Percentiles rank a stretch among this genome's conserved stretches.
Conservation (phyloP, 2,329 filamentous ascomycete genomes). For the Westerdykella aurantiaca region DNA sequence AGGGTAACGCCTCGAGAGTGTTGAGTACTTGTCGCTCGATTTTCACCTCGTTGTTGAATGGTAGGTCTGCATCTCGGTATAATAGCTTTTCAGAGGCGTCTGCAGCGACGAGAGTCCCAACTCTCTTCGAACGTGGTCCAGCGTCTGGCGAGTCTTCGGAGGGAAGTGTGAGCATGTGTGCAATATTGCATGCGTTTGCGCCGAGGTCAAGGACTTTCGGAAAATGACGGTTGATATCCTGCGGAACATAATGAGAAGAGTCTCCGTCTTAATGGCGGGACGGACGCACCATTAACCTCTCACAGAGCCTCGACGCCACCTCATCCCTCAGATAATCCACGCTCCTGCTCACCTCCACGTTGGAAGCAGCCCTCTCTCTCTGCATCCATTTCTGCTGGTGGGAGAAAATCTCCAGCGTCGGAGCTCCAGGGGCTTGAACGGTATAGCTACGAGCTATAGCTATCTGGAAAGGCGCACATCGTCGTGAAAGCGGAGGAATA, state of each 20-base stretch:
- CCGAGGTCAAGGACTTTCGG: constrained; percentile 83
- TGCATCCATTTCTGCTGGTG: constrained; percentile 81
- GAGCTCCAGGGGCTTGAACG: constrained; percentile 67
- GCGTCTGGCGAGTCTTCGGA: constrained; percentile 58
- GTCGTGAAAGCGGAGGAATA: constrained; percentile 29
- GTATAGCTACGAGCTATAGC: constrained; percentile 57
- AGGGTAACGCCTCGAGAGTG: constrained; percentile 70
- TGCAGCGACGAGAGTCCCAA: constrained; percentile 70
- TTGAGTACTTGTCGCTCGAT: constrained; percentile 71
- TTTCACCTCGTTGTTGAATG: constrained; percentile 68
- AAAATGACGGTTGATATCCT: constrained; percentile 91
- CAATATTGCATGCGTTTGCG: constrained; percentile 92
- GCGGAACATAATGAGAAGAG: constrained; percentile 7
- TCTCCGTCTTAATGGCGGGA: not conserved
- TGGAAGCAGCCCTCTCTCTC: constrained; percentile 73
- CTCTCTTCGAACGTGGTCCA: constrained; percentile 63
- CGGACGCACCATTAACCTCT: constrained; percentile 66
- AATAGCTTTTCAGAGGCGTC: constrained; percentile 76
- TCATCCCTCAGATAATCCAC: constrained; percentile 94
- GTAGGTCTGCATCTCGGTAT: constrained; percentile 68
- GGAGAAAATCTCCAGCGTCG: constrained; percentile 88
- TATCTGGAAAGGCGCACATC: constrained; percentile 17
- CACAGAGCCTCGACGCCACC: constrained; percentile 75
- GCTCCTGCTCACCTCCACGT: constrained; percentile 66
- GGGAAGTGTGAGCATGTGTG: constrained; percentile 62